Evolutionary conservation across 2,329 filamentous ascomycete species (phyloP).

Genomic region (Blastomyces parvus): DNA sequence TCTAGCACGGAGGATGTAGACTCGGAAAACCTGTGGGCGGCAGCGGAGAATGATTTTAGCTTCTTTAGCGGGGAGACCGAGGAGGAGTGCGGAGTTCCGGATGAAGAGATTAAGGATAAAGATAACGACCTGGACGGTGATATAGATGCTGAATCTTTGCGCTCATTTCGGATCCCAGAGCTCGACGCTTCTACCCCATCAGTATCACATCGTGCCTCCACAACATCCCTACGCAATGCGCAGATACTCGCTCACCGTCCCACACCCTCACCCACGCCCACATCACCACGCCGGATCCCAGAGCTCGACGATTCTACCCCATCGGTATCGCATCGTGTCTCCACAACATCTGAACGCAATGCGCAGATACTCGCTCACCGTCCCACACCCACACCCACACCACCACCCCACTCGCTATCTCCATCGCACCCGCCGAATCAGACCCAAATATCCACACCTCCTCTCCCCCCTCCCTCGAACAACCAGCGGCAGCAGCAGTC

Average conservation of each 20-base stretch:
- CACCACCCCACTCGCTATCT: neutral
- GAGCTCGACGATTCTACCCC: constrained; percentile 1
- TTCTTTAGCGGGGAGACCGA: constrained; percentile 39
- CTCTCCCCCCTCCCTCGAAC: neutral
- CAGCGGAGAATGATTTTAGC: constrained; percentile 51
- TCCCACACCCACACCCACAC: neutral
- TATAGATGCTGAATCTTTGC: neutral
- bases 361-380: neutral
- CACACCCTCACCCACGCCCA: neutral
- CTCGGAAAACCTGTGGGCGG: constrained; percentile 51
- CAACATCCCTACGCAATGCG: neutral
- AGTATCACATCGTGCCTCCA: neutral
- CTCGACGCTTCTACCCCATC: neutral
- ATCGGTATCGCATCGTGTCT: neutral
- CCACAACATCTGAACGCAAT: neutral
- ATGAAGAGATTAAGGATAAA: constrained; percentile 27
- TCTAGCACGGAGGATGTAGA: constrained; percentile 52
- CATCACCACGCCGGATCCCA: neutral
- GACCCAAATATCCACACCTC: neutral
- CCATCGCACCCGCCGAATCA: neutral
- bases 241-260: neutral
- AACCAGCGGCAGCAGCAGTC: constrained; percentile 11
- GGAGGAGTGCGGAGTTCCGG: constrained; percentile 43
- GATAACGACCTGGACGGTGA: neutral
- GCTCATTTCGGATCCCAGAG: neutral